A percentile compares a stretch with the other conserved stretches of the same genome.
These are phyloP conservation scores for Heracleum sosnowskyi DNA, from an alignment of 129 eudicot species.

Conservation along the genomic window DNA sequence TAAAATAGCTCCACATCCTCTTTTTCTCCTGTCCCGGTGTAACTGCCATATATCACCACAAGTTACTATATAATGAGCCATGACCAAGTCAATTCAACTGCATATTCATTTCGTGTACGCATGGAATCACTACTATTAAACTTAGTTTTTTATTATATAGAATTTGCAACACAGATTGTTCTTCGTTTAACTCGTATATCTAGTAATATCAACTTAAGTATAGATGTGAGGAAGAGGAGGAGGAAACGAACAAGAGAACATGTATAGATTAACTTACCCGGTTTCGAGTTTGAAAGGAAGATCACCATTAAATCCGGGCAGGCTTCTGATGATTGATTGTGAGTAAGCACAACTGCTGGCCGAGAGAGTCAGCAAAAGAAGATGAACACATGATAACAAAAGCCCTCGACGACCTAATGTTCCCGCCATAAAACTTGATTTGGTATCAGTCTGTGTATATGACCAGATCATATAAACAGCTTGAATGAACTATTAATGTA, in stretches of 20 bases:
- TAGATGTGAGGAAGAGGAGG: too few species aligned
- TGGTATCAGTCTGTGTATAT: too few species aligned
- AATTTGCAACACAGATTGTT: too few species aligned
- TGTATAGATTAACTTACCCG: slow-evolving; percentile 11
- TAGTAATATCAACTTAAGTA: too few species aligned
- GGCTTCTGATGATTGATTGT: slow-evolving; percentile 14
- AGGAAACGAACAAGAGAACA: too few species aligned
- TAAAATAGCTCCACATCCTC: slow-evolving; percentile 5
- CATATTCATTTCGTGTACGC: not conserved
- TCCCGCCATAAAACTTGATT: not conserved
- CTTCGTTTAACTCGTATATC: too few species aligned
- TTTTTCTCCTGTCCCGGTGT: not conserved
- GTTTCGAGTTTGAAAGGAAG: slow-evolving; percentile 41
- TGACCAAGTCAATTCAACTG: too few species aligned
- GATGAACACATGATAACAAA: not conserved
- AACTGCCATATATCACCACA: not conserved
- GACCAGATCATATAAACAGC: too few species aligned
- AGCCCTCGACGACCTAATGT: not conserved
- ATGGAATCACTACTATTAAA: too few species aligned
- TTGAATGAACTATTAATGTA: too few species aligned
- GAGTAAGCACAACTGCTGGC: slow-evolving; percentile 10
- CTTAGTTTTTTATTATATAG: too few species aligned
- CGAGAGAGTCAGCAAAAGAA: slow-evolving; percentile 4
- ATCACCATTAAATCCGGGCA: slow-evolving; percentile 26
- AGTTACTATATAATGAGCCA: too few species aligned